phyloP scores from a whole-genome alignment of 768 basidiomycete species.

The Suillus spraguei region DNA sequence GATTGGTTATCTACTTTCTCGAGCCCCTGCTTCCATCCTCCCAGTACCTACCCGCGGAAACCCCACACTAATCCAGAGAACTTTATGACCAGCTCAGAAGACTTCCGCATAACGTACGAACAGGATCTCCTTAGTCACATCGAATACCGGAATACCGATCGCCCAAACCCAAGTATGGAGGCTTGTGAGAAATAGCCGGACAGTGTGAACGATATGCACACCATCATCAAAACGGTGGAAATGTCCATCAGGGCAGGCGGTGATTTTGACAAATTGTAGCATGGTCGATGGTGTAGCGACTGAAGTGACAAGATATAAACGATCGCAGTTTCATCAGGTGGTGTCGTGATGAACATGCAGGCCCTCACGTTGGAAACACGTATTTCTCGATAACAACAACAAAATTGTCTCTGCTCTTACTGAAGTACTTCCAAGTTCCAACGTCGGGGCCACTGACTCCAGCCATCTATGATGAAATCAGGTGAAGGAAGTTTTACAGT shows the following conservation, averaged over 20 bases:
- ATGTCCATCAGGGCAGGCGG: not conserved
- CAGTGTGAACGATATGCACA: not conserved
- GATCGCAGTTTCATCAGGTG: not conserved
- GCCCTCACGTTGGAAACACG: no score
- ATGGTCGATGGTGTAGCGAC: not conserved
- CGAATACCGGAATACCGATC: not conserved
- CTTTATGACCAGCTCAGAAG: not conserved
- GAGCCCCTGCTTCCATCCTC: not conserved
- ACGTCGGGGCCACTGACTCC: not conserved
- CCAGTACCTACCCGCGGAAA: not conserved
- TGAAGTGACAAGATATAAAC: not conserved
- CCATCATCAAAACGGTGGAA: not conserved
- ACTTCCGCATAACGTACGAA: conserved; percentile 12
- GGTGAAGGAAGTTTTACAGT: not conserved
- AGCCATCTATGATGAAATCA: not conserved
- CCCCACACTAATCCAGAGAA: not conserved
- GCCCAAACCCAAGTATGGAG: not conserved
- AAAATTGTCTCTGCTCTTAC: not conserved
- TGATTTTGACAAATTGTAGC: not conserved
- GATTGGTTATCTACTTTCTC: no score
- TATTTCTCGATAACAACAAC: not conserved
- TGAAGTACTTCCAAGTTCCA: not conserved
- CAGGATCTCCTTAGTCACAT: not conserved
- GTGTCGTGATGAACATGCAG: not conserved
- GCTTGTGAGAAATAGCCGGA: not conserved